Conservation (phyloP, 805 yeast genomes). For the Sugiyamaella floridensis region DNA sequence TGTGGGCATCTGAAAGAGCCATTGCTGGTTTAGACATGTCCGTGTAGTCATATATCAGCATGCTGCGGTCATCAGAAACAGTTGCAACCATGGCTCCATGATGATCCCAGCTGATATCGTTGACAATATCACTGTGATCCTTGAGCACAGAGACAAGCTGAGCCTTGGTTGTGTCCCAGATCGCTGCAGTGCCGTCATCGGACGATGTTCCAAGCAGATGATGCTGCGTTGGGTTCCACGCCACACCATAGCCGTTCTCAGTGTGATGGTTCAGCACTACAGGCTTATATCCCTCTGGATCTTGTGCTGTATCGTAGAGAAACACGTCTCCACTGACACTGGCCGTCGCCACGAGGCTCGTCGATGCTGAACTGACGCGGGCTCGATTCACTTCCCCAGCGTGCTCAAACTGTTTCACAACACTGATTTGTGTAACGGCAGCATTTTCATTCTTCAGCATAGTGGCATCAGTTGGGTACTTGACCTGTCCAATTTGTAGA, state of each 20-base stretch:
- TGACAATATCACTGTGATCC: conserved; percentile 34
- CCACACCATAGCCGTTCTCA: conserved; percentile 62
- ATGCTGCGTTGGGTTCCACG: conserved; percentile 47
- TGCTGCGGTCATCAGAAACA: conserved; percentile 58
- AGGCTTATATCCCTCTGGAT: conserved; percentile 12
- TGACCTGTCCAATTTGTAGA: conserved; percentile 14
- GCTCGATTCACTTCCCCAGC: conserved; percentile 62
- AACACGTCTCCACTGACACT: conserved; percentile 36
- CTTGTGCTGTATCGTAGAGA: conserved; percentile 21
- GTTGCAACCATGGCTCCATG: conserved; percentile 51
- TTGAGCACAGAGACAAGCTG: background rate
- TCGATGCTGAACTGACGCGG: conserved; percentile 43
- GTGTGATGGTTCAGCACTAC: conserved; percentile 37
- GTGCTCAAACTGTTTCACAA: conserved; percentile 49
- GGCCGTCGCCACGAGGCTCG: conserved; percentile 47
- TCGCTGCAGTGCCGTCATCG: conserved; percentile 58
- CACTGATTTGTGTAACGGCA: conserved; percentile 4
- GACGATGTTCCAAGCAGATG: conserved; percentile 55
- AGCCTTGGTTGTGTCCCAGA: conserved; percentile 51
- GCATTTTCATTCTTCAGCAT: background rate
- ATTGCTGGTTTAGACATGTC: conserved; percentile 11
- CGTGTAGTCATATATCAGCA: conserved; percentile 58
- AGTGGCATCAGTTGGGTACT: conserved; percentile 11
- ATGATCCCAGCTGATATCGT: conserved; percentile 57
- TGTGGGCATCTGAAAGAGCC: conserved; percentile 38